Conservation (phyloP, 257 asterid species). For the Oldenlandia corymbosa region DNA sequence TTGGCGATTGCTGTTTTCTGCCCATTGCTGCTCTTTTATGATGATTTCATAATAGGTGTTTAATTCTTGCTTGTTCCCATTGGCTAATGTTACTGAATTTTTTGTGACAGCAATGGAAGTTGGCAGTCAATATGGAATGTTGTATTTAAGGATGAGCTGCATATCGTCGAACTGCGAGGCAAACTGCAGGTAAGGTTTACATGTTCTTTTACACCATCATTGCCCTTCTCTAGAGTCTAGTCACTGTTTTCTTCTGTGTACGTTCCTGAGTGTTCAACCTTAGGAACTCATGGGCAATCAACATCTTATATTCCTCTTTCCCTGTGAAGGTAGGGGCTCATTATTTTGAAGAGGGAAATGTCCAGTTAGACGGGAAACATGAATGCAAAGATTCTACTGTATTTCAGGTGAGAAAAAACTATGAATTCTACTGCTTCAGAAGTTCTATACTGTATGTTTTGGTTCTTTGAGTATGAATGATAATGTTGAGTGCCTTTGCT, state of each 20-base stretch:
- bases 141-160: slow-evolving; percentile 71
- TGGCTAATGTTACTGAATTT: slow-evolving; percentile 20
- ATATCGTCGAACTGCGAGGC: slow-evolving; percentile 73
- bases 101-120: slow-evolving; percentile 71
- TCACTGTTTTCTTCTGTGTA: not conserved
- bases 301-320: slow-evolving; percentile 16
- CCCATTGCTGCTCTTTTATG: not conserved
- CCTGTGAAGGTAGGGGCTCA: slow-evolving; percentile 89
- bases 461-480: too few relatives aligned
- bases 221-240: not conserved
- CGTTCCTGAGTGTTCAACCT: not conserved
- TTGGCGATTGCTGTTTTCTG: not conserved
- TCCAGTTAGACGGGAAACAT: slow-evolving; percentile 83
- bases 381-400: slow-evolving; percentile 80
- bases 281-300: not conserved
- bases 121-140: slow-evolving; percentile 85
- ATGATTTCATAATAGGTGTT: not conserved
- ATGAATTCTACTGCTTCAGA: slow-evolving; percentile 5
- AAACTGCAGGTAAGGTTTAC: slow-evolving; percentile 56
- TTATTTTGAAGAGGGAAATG: slow-evolving; percentile 99
- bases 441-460: slow-evolving; percentile 8
- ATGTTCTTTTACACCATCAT: slow-evolving; percentile 14
- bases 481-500: not conserved
- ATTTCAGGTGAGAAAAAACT: slow-evolving; percentile 57
- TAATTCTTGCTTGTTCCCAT: not conserved